Evolutionary conservation across 1,139 yeast species (phyloP).

Genomic region (Scheffersomyces segobiensis): DNA sequence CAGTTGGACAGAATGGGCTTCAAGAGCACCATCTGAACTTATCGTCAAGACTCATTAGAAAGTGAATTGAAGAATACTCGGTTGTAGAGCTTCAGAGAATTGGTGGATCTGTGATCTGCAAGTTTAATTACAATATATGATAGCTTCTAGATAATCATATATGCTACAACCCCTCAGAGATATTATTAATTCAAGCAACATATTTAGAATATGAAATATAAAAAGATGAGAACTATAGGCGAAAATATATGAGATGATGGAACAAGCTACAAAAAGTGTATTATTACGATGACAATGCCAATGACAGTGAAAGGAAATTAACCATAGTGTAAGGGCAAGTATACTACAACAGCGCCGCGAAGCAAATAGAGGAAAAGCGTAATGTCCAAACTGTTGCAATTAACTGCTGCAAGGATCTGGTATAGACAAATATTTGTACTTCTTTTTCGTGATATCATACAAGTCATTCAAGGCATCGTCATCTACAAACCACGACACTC

Average conservation of each 20-base stretch:
- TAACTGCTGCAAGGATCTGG: not conserved
- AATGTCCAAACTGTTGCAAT: not conserved
- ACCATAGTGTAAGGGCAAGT: not conserved
- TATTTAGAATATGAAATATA: not conserved
- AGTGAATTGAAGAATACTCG: not conserved
- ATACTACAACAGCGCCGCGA: not conserved
- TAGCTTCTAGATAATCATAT: not conserved
- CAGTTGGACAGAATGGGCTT: constrained; percentile 81
- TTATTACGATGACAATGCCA: not conserved
- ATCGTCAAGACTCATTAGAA: constrained; percentile 24
- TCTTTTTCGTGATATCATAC: constrained; percentile 69
- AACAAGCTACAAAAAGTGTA: not conserved
- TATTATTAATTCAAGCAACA: not conserved
- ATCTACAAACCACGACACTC: constrained; percentile 97
- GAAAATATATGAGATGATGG: not conserved
- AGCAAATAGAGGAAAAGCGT: not conserved
- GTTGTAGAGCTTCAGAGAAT: too few relatives aligned
- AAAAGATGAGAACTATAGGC: not conserved
- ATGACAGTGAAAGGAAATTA: not conserved
- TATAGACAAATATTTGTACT: constrained; percentile 59
- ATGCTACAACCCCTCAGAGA: not conserved
- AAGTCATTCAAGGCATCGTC: constrained; percentile 90
- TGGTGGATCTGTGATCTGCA: not conserved
- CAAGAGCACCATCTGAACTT: constrained; percentile 39
- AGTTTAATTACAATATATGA: too few relatives aligned